Percentiles rank a stretch among this genome's conserved stretches.
Conservation (phyloP, 345 rosid species). For the Citrus maxima region DNA sequence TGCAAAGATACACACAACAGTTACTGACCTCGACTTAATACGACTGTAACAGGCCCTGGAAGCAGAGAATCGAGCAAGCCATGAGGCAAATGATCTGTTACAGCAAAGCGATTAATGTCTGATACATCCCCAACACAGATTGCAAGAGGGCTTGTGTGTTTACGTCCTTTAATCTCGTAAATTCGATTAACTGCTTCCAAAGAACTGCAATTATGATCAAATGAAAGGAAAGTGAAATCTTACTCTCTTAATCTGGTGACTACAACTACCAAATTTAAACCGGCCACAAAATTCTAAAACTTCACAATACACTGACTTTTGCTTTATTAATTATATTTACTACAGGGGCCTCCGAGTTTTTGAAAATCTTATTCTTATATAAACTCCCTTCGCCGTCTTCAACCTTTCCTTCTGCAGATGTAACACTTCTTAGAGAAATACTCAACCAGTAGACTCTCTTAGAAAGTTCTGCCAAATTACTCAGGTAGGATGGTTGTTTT, state of each 20-base stretch:
- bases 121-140: conserved; percentile 87
- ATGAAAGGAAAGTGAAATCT: conserved; percentile 3
- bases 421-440: neutral
- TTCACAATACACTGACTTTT: neutral
- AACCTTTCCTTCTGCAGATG: neutral
- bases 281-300: neutral
- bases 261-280: neutral
- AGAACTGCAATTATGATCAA: conserved; percentile 40
- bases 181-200: conserved; percentile 69
- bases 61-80: conserved; percentile 78
- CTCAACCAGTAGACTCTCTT: neutral
- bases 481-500: neutral
- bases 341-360: neutral
- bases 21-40: conserved; percentile 66
- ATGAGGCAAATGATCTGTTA: conserved; percentile 64
- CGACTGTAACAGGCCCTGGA: conserved; percentile 86
- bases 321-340: neutral
- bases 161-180: conserved; percentile 89
- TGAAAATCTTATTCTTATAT: neutral
- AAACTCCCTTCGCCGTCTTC: neutral
- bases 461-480: neutral
- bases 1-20: conserved; percentile 1
- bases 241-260: neutral
- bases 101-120: conserved; percentile 64
- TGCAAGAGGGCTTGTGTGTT: conserved; percentile 80